Conservation (phyloP, 78 protist genomes). For the Paratrimastix pyriformis region DNA sequence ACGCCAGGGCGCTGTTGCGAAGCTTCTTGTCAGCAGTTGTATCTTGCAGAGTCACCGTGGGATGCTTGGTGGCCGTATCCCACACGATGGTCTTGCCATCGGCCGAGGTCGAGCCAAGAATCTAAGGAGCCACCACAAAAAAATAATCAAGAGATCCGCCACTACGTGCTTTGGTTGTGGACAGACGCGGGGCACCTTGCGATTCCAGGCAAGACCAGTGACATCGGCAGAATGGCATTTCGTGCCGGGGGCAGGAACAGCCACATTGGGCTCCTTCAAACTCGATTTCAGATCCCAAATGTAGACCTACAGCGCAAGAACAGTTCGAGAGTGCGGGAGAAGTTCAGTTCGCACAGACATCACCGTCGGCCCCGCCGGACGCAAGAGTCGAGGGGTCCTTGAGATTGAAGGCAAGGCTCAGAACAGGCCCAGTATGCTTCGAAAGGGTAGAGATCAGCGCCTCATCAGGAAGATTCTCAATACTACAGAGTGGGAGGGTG, state of each 20-base stretch:
- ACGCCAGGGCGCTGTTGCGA: constrained; percentile 53
- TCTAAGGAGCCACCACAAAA: constrained; percentile 2
- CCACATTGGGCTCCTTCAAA: constrained; percentile 45
- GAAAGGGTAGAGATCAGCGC: constrained; percentile 37
- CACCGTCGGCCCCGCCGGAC: no score
- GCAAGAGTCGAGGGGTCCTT: no score
- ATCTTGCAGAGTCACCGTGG: constrained; percentile 51
- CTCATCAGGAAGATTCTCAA: constrained; percentile 8
- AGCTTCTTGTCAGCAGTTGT: constrained; percentile 2
- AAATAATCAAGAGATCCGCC: neutral
- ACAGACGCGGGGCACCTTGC: constrained; percentile 52
- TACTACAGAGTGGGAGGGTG: neutral
- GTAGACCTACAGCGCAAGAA: constrained; percentile 17
- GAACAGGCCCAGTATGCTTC: constrained; percentile 56
- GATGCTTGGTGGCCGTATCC: constrained; percentile 61
- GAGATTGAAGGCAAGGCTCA: no score
- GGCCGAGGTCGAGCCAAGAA: constrained; percentile 61
- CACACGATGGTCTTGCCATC: constrained; percentile 61
- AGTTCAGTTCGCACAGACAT: neutral
- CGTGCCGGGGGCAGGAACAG: constrained; percentile 36
- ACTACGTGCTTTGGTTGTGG: neutral
- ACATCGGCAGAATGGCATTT: constrained; percentile 38
- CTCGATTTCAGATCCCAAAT: constrained; percentile 62
- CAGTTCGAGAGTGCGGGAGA: neutral
- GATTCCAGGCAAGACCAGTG: constrained; percentile 77